Conservation (phyloP, 805 yeast species). For the Hemisphaericaspora nanyangensis region DNA sequence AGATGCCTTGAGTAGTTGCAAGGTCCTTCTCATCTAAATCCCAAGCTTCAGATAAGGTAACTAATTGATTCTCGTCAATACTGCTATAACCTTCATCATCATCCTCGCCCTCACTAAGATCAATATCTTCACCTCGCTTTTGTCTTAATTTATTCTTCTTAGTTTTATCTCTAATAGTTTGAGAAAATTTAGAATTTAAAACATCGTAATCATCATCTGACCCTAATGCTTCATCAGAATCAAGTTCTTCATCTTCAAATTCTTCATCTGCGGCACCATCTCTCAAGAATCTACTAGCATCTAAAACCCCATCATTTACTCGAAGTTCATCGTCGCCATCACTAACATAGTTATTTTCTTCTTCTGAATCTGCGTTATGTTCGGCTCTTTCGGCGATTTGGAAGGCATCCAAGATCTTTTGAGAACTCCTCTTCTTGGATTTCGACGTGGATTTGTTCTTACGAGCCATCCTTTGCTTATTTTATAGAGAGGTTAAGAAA, state of each 20-base stretch:
- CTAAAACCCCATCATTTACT: slow-evolving; percentile 36
- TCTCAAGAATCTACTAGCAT: slow-evolving; percentile 35
- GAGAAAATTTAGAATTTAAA: slow-evolving; percentile 63
- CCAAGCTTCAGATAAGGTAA: slow-evolving; percentile 86
- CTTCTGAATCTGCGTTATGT: slow-evolving; percentile 16
- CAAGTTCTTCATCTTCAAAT: slow-evolving; percentile 63
- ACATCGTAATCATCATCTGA: slow-evolving; percentile 70
- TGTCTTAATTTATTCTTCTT: slow-evolving; percentile 32
- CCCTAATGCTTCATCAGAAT: slow-evolving; percentile 86
- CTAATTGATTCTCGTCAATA: slow-evolving; percentile 70
- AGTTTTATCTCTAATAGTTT: slow-evolving; percentile 57
- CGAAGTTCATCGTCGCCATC: slow-evolving; percentile 22
- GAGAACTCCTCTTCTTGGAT: slow-evolving; percentile 30
- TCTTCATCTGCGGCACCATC: slow-evolving; percentile 18
- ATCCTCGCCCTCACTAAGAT: slow-evolving; percentile 20
- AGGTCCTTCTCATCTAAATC: slow-evolving; percentile 65
- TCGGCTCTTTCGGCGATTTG: slow-evolving; percentile 41
- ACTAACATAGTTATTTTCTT: slow-evolving; percentile 13
- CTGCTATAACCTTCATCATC: slow-evolving; percentile 67
- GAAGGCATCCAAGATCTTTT: slow-evolving; percentile 41
- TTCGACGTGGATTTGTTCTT: slow-evolving; percentile 13
- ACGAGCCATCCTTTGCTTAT: slow-evolving; percentile 14
- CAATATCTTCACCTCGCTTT: slow-evolving; percentile 19
- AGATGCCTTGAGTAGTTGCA: slow-evolving; percentile 14
- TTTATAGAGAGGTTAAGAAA: not conserved